Conservation (phyloP, 441 rosid species). For the Erodium texanum region DNA sequence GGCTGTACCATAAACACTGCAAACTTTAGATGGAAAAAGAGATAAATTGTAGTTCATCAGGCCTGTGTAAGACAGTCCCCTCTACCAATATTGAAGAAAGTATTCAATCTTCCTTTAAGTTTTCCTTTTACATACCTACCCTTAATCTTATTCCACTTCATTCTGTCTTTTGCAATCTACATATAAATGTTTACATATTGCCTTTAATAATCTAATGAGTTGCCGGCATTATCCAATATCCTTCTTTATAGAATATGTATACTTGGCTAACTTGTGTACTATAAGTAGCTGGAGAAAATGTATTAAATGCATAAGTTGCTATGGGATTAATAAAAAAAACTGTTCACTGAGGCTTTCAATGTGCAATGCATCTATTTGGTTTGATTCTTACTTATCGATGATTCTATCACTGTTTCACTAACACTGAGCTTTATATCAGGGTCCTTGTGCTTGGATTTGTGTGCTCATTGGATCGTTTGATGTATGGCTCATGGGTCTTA, state of each 20-base stretch:
- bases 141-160: neutral
- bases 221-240: neutral
- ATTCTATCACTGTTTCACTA: constrained; percentile 5
- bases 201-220: neutral
- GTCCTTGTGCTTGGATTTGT: constrained; percentile 52
- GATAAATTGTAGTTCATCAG: neutral
- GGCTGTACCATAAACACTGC: no score
- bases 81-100: neutral
- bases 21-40: neutral
- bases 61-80: neutral
- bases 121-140: neutral
- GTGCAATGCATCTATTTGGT: neutral
- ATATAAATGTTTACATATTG: neutral
- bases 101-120: neutral
- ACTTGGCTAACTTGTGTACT: no score
- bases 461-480: constrained; percentile 56
- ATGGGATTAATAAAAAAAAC: neutral
- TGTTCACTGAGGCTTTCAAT: neutral
- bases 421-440: constrained; percentile 34
- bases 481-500: constrained; percentile 80
- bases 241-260: no score
- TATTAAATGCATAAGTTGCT: neutral
- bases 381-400: neutral
- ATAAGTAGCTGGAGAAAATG: no score
- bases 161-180: neutral